phyloP scores from a whole-genome alignment of 345 rosid species.

The Gynandropsis gynandra region DNA sequence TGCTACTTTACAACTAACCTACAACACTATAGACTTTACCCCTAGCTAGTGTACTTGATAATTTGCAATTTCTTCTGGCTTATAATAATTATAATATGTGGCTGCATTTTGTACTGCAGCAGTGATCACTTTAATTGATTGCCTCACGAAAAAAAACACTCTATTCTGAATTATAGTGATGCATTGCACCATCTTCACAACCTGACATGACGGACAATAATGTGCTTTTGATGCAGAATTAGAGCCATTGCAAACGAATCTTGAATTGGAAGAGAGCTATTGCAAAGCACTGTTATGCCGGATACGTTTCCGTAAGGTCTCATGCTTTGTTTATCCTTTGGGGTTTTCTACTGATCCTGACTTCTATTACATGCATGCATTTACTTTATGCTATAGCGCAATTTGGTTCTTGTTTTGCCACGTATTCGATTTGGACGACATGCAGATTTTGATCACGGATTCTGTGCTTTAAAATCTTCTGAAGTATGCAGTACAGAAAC shows the following conservation, averaged over 20 bases:
- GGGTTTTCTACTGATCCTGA: no score
- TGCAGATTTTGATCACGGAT: no score
- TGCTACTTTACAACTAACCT: no score
- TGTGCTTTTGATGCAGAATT: slow-evolving; percentile 47
- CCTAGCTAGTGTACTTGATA: slow-evolving; percentile 9
- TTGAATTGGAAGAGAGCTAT: slow-evolving; percentile 70
- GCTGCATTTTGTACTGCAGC: background rate
- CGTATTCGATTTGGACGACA: no score
- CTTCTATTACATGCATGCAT: no score
- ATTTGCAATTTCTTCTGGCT: slow-evolving; percentile 4
- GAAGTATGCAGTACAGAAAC: no score
- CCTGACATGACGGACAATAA: slow-evolving; percentile 7
- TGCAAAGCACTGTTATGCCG: slow-evolving; percentile 91
- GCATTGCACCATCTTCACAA: slow-evolving; percentile 1
- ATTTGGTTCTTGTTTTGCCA: no score
- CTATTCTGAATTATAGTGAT: slow-evolving; percentile 2
- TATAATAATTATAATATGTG: background rate
- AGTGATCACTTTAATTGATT: background rate
- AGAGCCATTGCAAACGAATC: slow-evolving; percentile 71
- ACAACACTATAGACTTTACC: background rate
- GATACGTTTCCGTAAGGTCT: slow-evolving; percentile 99
- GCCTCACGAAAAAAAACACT: background rate
- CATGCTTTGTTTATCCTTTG: slow-evolving; percentile 43
- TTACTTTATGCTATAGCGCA: no score
- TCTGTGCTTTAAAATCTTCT: no score